Evolutionary conservation across 108 stramenopile species (phyloP), one percentile per base, ranked within the genome.

Genomic region (Cyclotella sp.): DNA sequence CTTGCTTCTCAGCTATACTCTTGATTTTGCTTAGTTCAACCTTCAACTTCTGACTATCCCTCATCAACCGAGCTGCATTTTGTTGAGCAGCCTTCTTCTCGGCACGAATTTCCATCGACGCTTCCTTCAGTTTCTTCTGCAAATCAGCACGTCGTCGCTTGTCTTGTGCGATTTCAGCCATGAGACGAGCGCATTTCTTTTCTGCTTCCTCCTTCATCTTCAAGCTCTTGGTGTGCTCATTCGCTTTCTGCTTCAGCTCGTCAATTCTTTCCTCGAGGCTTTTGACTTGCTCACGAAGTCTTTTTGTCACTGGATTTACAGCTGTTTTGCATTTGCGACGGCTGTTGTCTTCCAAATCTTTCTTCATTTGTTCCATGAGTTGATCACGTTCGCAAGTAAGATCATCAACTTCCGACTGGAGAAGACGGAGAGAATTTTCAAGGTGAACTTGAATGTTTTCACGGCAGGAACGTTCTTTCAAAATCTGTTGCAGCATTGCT

Each of bases 31-130:
- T 63, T 55, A 90, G 59, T 73, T 90, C 89, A n/a, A 81, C 24
- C 58, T 87, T 87, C 26, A 90, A 70, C 49, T 75, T 73, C 21
- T 86, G 84, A 12, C 82, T 83, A 40, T 90, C 85, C 26, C 72
- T 72, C 60, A 90, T 62, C 80, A 90, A 60, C 10, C 62, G 75
- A 28, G 84, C 63, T n/a, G 89, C 89, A 34, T 86, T 68, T 12
- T 69, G 61, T 40, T 84, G 77, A 5, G 89, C 89, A 9, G 69
- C 80, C 79, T 82, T 90, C 54, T 87, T 86, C 49, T 90, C 89
- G 0, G 49, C 29, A 12, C 86, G 70, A 30, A 87, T 71, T 51
- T 87, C 86, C 27, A 45, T 75, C 1, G 78, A 72, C 40, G 75
- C 61, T 63, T 90, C 86, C 70, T 87, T 87, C 12, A 90, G 72